Evolutionary conservation across 768 basidiomycete genomes (phyloP), one percentile per base, ranked within the genome.

Genomic region (Vararia minispora): DNA sequence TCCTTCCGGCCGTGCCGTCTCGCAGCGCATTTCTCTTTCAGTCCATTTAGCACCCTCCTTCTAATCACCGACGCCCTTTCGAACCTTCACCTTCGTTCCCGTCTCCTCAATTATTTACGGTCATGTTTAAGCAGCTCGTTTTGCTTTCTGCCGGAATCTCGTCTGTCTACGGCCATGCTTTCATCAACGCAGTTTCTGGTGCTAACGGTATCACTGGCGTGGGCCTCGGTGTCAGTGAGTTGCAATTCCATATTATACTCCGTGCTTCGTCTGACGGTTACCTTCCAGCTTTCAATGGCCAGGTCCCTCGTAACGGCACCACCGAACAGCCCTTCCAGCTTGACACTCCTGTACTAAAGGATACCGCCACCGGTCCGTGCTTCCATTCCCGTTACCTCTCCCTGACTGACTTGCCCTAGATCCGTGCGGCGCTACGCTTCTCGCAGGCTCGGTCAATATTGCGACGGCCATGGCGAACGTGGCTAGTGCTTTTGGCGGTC

Each of bases 281-380:
- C n/a, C n/a, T n/a, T n/a, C n/a, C n/a, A n/a, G n/a, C 38, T 13
- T 42, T 36, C 20, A 48, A 47, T 37, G 27, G 45, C 33, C 30
- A 43, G 27, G 40, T 45, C 2, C 52, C 51, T 28, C 52, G 55
- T 27, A 45, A 48, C 25, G 55, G 55, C 12, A 52, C 52, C 16
- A 45, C 43, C 21, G 47, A 49, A 24, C 45, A 52, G 34, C 56
- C 56, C 4, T 57, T 57, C 47, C 52, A 57, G 43, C 39, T 49
- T 18, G 53, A 54, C 31, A 54, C 51, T 3, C 42, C 51, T 18
- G 50, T 53, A 31, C 17, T 54, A 25, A 49, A 49, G 28, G 44
- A 55, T 39, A 35, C 44, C 26, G 45, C 34, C 6, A 16, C 35
- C 46, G n/a, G n/a, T n/a, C n/a, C n/a, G n/a, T n/a, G n/a, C n/a